A percentile compares a stretch with the other conserved stretches of the same genome.
Conservation (phyloP, 2,329 filamentous ascomycete genomes). For the Aspergillus japonicus region DNA sequence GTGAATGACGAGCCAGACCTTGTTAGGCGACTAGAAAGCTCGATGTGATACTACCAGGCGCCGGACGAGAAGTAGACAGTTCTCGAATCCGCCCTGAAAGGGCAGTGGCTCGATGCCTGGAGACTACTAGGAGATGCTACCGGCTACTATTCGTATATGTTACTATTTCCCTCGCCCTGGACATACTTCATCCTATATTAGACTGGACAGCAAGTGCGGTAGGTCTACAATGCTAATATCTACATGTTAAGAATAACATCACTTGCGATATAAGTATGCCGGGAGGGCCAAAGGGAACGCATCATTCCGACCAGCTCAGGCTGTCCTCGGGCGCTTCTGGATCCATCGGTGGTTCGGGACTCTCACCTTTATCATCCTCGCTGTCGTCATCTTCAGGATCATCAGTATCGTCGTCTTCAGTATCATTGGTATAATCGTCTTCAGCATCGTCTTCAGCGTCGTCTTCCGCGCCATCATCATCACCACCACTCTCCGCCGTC, state of each 20-base stretch:
- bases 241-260: neutral
- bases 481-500: conserved; percentile 12
- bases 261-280: neutral
- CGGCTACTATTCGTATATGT: no score
- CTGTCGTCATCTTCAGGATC: neutral
- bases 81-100: no score
- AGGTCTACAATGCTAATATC: neutral
- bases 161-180: no score
- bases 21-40: no score
- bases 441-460: neutral
- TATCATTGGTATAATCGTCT: neutral
- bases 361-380: neutral
- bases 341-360: neutral
- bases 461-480: conserved; percentile 2
- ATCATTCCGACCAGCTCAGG: neutral
- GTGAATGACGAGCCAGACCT: no score
- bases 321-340: no score
- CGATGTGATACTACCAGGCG: no score
- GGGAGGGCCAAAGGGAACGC: neutral
- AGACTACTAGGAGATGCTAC: no score
- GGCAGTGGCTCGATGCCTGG: no score
- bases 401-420: neutral
- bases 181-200: no score
- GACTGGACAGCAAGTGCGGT: neutral
- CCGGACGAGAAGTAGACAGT: no score